Base-by-base conservation (phyloP, 2,329 filamentous ascomycete species). In the Calonectria fujianensis region DNA sequence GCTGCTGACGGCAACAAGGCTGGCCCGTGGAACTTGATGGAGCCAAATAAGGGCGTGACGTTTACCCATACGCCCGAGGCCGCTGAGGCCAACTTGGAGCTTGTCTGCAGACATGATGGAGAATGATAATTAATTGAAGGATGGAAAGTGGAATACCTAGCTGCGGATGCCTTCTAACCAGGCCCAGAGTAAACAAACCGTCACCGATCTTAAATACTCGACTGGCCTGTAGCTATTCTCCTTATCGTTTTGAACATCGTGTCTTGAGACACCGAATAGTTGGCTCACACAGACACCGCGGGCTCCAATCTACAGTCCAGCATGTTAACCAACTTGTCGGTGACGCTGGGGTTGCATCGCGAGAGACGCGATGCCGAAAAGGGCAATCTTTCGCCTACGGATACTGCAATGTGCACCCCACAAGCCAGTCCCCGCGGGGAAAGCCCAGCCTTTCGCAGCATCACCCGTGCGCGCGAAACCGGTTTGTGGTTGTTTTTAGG, bases 1-100 rank as follows among this genome's bases (percentile, higher is more conserved):
- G 31, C 51, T 54, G 27, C 51, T 32, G 14, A 54, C 29, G 7
- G 51, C 27, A 20, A 54, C 29, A 7, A 54, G 51, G 3, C 18
- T 18, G 29, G 51, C 29, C 7, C 51, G 51, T 7, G 51, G 51
- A 32, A 54, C 51, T 32, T 54, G 51, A 14, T 32, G 51, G 9
- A 54, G 27, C 51, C 51, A 54, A 31, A 54, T 54, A 27, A 54
- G 51, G 27, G 51, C 51, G 29, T 54, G 51, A 10, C 51, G 51
- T 31, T 54, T 54, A 7, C 51, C 51, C 51, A 54, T 54, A 16
- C 51, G 51, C 5, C 51, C 51, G 29, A 54, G 51, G 16, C 51
- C 51, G 27, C 51, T 54, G 1, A 54, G 13, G 14, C 51, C 29
- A 54, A 32, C 51, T 10, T 54, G 29, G 20, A 54, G 51, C 51